A percentile compares a stretch with the other conserved stretches of the same genome.
phyloP scores from a whole-genome alignment of 2,329 filamentous ascomycete genomes.

The Talaromyces rugulosus region DNA sequence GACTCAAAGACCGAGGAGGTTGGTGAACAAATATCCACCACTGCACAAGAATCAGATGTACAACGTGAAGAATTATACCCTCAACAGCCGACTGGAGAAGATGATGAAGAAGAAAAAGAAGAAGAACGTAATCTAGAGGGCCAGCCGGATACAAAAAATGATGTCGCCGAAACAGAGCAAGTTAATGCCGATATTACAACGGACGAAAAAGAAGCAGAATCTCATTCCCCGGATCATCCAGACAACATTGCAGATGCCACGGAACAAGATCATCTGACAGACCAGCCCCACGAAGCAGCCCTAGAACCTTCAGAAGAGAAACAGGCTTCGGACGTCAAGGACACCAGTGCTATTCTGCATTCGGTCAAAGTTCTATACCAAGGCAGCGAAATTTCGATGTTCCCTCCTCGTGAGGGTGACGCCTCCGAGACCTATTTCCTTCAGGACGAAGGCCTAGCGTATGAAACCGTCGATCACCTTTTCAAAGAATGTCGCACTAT shows the following conservation, averaged over 20 bases:
- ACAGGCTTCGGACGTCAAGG: neutral
- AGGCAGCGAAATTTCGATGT: slow-evolving; percentile 54
- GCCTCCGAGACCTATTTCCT: slow-evolving; percentile 55
- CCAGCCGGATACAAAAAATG: neutral
- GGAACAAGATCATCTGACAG: neutral
- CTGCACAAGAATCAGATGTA: neutral
- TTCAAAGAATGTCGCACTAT: slow-evolving; percentile 54
- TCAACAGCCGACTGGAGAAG: neutral
- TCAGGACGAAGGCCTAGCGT: slow-evolving; percentile 52
- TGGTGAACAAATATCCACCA: neutral
- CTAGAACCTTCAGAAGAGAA: neutral
- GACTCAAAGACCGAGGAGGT: neutral
- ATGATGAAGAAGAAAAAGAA: neutral
- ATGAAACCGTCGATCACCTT: slow-evolving; percentile 51
- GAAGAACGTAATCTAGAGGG: neutral
- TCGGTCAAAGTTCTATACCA: slow-evolving; percentile 54
- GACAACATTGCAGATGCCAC: neutral
- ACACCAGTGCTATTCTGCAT: slow-evolving; percentile 24
- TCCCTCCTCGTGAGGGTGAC: slow-evolving; percentile 52
- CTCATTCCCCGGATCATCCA: neutral
- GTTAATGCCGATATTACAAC: neutral
- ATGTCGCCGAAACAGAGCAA: slow-evolving; percentile 4
- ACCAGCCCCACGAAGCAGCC: neutral
- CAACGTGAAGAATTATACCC: neutral
- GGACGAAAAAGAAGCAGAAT: neutral